A percentile compares a stretch with the other conserved stretches of the same genome.
Conservation (phyloP, 139 green algal species). For the Zygnema circumcarinatum region DNA sequence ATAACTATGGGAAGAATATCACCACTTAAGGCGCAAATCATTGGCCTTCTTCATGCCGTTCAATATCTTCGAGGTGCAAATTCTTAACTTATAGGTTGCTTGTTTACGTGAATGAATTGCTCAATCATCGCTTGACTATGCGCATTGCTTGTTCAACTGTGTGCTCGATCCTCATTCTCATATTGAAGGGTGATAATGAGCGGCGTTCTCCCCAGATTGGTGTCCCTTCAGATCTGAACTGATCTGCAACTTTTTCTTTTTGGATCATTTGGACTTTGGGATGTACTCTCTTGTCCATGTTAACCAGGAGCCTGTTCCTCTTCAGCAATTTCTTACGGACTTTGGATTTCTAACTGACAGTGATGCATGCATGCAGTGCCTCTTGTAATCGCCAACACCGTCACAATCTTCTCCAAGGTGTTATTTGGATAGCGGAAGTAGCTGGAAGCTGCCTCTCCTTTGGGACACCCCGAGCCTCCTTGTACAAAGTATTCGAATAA, state of each 20-base stretch:
- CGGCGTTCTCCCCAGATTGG: no score
- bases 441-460: no score
- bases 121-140: neutral
- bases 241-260: neutral
- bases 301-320: neutral
- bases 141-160: neutral
- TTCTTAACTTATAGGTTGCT: neutral
- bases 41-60: slow-evolving; percentile 84
- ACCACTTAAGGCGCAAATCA: slow-evolving; percentile 82
- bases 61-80: slow-evolving; percentile 81
- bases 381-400: slow-evolving; percentile 74
- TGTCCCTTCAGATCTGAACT: no score
- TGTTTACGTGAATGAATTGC: neutral
- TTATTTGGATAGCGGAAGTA: slow-evolving; percentile 70
- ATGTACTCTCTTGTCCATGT: neutral
- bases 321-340: neutral
- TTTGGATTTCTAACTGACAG: no score
- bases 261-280: neutral
- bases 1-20: neutral
- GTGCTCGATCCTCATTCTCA: neutral
- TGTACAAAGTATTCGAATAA: no score
- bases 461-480: no score
- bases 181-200: neutral
- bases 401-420: slow-evolving; percentile 83
- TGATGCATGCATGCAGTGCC: slow-evolving; percentile 70